A percentile compares a stretch with the other conserved stretches of the same genome.
phyloP scores from a whole-genome alignment of 1,139 yeast species.

The Candida tunisiensis region DNA sequence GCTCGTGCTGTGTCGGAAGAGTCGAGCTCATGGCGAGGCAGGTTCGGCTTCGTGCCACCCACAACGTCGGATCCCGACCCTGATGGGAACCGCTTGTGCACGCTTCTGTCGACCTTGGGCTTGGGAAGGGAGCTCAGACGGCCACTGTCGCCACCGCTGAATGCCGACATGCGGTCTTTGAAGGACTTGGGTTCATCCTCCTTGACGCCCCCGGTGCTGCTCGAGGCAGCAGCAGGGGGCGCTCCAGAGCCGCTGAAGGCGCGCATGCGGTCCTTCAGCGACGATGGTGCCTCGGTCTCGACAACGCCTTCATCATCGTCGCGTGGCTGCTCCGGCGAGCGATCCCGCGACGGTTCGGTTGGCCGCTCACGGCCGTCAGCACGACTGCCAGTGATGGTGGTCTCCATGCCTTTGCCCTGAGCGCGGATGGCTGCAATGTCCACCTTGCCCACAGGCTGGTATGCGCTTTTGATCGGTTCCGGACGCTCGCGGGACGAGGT shows the following conservation, averaged over 20 bases:
- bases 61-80: too few relatives aligned
- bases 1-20: too few relatives aligned
- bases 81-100: conserved; percentile 36
- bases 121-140: conserved; percentile 49
- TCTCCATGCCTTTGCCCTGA: conserved; percentile 17
- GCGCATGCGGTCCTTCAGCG: conserved; percentile 28
- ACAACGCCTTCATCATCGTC: conserved; percentile 14
- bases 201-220: neutral
- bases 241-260: conserved; percentile 14
- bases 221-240: conserved; percentile 10
- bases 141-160: conserved; percentile 9
- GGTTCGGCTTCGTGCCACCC: too few relatives aligned
- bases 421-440: conserved; percentile 31
- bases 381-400: conserved; percentile 2
- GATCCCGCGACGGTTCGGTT: too few relatives aligned
- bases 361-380: neutral
- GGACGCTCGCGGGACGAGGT: too few relatives aligned
- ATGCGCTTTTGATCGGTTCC: conserved; percentile 17
- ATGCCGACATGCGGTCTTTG: conserved; percentile 12
- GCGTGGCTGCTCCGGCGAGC: too few relatives aligned
- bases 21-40: too few relatives aligned
- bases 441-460: conserved; percentile 44
- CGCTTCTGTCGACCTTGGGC: conserved; percentile 37
- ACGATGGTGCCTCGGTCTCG: conserved; percentile 17
- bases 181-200: conserved; percentile 7